A percentile compares a stretch with the other conserved stretches of the same genome.
phyloP scores from a whole-genome alignment of 2,329 filamentous ascomycete species.

The Sclerotinia sclerotiorum region DNA sequence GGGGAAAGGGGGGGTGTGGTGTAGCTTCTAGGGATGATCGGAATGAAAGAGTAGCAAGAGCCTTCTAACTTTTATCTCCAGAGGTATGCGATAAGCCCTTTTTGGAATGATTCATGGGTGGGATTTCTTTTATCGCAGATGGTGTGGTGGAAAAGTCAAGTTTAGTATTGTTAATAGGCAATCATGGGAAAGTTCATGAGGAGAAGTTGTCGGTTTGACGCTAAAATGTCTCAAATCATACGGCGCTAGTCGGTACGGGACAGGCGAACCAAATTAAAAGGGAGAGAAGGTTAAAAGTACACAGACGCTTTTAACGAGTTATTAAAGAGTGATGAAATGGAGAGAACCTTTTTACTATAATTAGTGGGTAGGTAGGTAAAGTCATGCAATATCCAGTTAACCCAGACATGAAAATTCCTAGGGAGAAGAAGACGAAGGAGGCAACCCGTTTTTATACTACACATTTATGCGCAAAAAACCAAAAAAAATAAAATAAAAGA shows the following conservation, averaged over 20 bases:
- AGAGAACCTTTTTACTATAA: background rate
- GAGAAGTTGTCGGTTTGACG: constrained; percentile 20
- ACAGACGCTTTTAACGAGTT: constrained; percentile 1
- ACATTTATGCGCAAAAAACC: constrained; percentile 7
- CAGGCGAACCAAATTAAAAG: background rate
- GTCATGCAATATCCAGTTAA: background rate
- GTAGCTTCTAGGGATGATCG: constrained; percentile 5
- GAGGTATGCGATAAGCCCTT: constrained; percentile 14
- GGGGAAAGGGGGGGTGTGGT: constrained; percentile 19
- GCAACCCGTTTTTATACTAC: background rate
- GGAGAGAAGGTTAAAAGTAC: background rate
- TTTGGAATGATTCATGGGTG: background rate
- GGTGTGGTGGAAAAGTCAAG: constrained; percentile 16
- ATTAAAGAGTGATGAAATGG: background rate
- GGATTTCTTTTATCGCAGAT: constrained; percentile 11
- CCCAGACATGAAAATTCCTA: background rate
- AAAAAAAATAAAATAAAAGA: too few species aligned
- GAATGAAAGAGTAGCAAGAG: constrained; percentile 10
- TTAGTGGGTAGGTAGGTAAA: background rate
- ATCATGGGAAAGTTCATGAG: constrained; percentile 22
- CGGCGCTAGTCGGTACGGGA: constrained; percentile 20
- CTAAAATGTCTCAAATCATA: constrained; percentile 21
- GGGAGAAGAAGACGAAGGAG: background rate
- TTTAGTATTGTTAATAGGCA: constrained; percentile 5
- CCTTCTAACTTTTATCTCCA: background rate